These are phyloP conservation scores for Agapanthus africanus DNA, from an alignment of 106 monocot genomes.

Conservation along the genomic window DNA sequence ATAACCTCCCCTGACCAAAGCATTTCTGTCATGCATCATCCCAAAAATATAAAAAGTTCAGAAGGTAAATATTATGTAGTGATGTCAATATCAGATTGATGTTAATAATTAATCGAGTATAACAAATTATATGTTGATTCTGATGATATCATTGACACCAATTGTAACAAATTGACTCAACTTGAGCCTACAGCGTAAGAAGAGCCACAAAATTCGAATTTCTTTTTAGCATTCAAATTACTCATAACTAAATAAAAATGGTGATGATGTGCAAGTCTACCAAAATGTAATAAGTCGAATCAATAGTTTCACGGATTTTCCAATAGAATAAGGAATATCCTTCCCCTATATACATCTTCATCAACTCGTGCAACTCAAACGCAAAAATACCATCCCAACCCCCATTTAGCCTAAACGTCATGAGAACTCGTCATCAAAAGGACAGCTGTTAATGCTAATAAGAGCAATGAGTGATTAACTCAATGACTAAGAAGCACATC, in stretches of 20 bases:
- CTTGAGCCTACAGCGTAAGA: neutral
- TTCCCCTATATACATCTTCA: neutral
- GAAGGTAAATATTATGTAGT: neutral
- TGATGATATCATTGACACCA: neutral
- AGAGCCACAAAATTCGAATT: too few relatives aligned
- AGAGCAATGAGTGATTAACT: neutral
- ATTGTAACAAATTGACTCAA: neutral
- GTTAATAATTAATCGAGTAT: too few relatives aligned
- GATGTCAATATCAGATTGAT: too few relatives aligned
- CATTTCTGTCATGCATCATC: neutral
- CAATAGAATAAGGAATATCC: neutral
- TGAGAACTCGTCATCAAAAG: too few relatives aligned
- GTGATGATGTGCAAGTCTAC: too few relatives aligned
- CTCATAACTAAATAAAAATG: neutral
- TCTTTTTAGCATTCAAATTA: too few relatives aligned
- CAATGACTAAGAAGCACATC: neutral
- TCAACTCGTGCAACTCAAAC: too few relatives aligned
- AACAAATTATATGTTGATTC: neutral
- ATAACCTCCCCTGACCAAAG: neutral
- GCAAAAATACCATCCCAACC: too few relatives aligned
- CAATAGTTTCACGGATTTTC: too few relatives aligned
- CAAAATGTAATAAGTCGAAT: too few relatives aligned
- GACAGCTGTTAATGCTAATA: neutral
- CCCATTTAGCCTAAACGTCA: too few relatives aligned
- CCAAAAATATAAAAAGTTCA: neutral